These are phyloP conservation scores for Auricularia heimuer DNA, from an alignment of 768 basidiomycete genomes.

Conservation along the genomic window DNA sequence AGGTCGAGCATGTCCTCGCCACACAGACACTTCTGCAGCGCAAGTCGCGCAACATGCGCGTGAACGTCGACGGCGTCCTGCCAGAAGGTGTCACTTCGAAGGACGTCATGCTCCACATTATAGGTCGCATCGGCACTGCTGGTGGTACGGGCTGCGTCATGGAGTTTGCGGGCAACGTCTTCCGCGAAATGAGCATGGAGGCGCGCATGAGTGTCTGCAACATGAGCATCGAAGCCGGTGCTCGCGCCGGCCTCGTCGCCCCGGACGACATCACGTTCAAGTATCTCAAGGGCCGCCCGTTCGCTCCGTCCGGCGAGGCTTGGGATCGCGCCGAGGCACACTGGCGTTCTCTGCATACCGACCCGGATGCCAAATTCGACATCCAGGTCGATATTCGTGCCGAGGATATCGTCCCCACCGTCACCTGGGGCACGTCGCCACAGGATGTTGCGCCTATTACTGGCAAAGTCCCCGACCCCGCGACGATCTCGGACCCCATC, in stretches of 20 bases:
- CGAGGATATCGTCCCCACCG: constrained; percentile 78
- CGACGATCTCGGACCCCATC: constrained; percentile 48
- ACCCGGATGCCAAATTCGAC: constrained; percentile 79
- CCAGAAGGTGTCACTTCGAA: constrained; percentile 78
- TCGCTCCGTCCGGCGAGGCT: constrained; percentile 64
- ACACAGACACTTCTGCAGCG: constrained; percentile 83
- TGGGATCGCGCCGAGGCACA: constrained; percentile 83
- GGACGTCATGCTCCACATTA: constrained; percentile 85
- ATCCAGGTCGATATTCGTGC: constrained; percentile 70
- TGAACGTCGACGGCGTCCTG: constrained; percentile 76
- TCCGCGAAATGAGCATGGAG: constrained; percentile 80
- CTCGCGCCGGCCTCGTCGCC: constrained; percentile 87
- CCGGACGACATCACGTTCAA: constrained; percentile 81
- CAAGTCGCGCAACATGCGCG: constrained; percentile 88
- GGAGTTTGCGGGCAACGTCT: constrained; percentile 84
- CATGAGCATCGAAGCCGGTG: constrained; percentile 93
- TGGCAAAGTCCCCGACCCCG: constrained; percentile 70
- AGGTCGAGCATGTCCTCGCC: constrained; percentile 89
- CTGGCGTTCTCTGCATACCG: constrained; percentile 71
- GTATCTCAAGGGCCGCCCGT: constrained; percentile 72
- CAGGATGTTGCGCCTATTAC: constrained; percentile 82
- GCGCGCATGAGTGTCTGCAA: constrained; percentile 87
- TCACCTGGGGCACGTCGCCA: constrained; percentile 90
- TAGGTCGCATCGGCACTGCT: constrained; percentile 86
- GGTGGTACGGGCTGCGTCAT: constrained; percentile 88